Evolutionary conservation across 1,139 yeast species (phyloP), one percentile per base, ranked within the genome.

Genomic region (Lodderomyces theae): DNA sequence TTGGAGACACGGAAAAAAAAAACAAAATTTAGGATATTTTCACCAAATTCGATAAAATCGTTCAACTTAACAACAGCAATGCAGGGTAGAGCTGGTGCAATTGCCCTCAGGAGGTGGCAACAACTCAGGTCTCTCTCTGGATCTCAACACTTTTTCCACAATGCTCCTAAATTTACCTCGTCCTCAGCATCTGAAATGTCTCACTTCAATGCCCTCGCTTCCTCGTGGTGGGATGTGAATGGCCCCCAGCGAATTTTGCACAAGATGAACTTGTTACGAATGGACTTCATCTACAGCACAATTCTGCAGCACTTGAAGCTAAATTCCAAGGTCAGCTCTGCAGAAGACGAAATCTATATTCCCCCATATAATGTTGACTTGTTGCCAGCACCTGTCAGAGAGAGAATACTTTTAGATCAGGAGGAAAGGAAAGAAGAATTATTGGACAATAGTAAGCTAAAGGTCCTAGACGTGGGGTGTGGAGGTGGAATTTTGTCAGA

Each of bases 401-500:
- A 56, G 6, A 69, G 71, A 41, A 79, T 84, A 28, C 51, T 69
- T n/a, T 47, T 54, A 15, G 82, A 79, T 45, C 77, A 77, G 45
- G 70, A 72, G 11, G 51, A 49, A 8, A 70, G 74, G 37, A 61
- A 79, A 42, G 66, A 68, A 18, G 66, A 68, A 33, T 51, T 77
- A 29, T 58, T 72, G 34, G 45, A 50, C 4, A 51, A 55, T 0
- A 51, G 65, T 33, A 62, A 71, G 38, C 63, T 79, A 40, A 61
- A 64, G 11, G 90, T 82, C 1, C 65, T 92, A 45, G 99, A 92
- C 57, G 82, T 92, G 41, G 99, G 99, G 0, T 94, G 98, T 58
- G 99, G 99, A 17, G 99, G 98, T 6, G 99, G 99, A 0, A 82
- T 92, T 22, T 68, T 92, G 33, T 69, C 90, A 4, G 99, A 92